Evolutionary conservation across 2,329 filamentous ascomycete species (phyloP).

Genomic region (Akanthomyces lecanii): DNA sequence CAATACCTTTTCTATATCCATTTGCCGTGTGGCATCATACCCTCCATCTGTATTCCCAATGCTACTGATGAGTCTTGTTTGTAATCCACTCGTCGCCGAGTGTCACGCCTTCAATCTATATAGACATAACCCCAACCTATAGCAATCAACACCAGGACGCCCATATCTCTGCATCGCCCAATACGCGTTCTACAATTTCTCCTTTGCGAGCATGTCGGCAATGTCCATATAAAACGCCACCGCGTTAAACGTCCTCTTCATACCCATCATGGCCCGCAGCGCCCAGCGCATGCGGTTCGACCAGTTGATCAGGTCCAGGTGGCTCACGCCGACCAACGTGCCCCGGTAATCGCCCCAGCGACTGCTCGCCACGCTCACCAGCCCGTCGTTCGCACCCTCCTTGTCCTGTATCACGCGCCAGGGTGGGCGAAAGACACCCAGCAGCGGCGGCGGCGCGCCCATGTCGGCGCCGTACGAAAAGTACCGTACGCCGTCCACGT

Average conservation of each 20-base stretch:
- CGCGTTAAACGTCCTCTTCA: constrained; percentile 58
- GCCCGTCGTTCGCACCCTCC: constrained; percentile 61
- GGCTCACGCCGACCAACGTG: constrained; percentile 57
- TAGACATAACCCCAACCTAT: neutral
- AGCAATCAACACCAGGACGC: neutral
- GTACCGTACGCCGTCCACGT: constrained; percentile 51
- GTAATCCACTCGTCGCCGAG: too few relatives aligned
- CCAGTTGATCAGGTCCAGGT: constrained; percentile 66
- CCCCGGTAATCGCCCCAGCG: constrained; percentile 62
- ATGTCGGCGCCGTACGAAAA: constrained; percentile 59
- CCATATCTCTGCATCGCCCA: too few relatives aligned
- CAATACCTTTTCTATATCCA: neutral
- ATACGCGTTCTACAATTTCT: constrained; percentile 41
- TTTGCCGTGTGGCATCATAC: neutral
- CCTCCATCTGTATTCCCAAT: too few relatives aligned
- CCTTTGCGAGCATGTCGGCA: constrained; percentile 66
- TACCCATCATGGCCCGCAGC: constrained; percentile 48
- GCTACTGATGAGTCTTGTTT: too few relatives aligned
- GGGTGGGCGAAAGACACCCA: constrained; percentile 58
- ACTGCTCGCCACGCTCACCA: constrained; percentile 62
- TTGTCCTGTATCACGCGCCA: constrained; percentile 44
- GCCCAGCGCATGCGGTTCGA: constrained; percentile 56
- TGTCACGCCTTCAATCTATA: neutral
- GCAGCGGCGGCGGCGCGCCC: constrained; percentile 47
- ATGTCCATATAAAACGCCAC: constrained; percentile 64